Evolutionary conservation across 106 monocot species (phyloP), one percentile per base, ranked within the genome.

Genomic region (Dendrobium chrysotoxum): DNA sequence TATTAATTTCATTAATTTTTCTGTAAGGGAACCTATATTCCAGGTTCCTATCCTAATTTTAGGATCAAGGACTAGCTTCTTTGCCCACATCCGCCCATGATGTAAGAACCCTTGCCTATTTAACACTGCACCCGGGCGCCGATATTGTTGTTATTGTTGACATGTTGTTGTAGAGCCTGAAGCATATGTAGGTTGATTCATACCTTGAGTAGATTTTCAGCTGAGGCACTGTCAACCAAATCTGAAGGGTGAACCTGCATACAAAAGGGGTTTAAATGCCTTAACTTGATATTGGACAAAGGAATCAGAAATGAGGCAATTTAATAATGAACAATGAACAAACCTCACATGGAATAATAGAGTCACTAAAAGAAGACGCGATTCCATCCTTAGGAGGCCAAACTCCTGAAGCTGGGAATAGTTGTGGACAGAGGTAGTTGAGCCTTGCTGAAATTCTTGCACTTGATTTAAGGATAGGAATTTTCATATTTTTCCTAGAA

Each of bases 161-260:
- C n/a, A n/a, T n/a, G 35, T 35, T 35, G 35, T 35, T 35, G 35
- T 35, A 35, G 35, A 35, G 70, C 70, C 13, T 21, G 20, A 20
- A 74, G 40, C 21, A 42, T 4, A 75, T 28, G 58, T n/a, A 38
- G 7, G 25, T 41, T 38, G 28, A 50, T 76, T 75, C 77, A 77
- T 88, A 92, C 98, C 95, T 99, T 99, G 4, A 99, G 84, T 80
- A 99, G 95, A 86, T 99, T 99, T 84, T 88, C 88, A 57, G 99
- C 99, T 75, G 86, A 84, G 79, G 91, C 76, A 75, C 40, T 85
- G 50, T 83, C 78, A 82, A 45, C 87, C 40, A 58, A 7, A 54
- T 79, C 42, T 54, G 85, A 58, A 54, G 84, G 77, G 77, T 81
- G 70, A 67, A 65, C 87, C 95, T 95, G 88, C 76, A 76, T 28